phyloP scores from a whole-genome alignment of 2,329 filamentous ascomycete genomes.

The Blastomyces gilchristii region DNA sequence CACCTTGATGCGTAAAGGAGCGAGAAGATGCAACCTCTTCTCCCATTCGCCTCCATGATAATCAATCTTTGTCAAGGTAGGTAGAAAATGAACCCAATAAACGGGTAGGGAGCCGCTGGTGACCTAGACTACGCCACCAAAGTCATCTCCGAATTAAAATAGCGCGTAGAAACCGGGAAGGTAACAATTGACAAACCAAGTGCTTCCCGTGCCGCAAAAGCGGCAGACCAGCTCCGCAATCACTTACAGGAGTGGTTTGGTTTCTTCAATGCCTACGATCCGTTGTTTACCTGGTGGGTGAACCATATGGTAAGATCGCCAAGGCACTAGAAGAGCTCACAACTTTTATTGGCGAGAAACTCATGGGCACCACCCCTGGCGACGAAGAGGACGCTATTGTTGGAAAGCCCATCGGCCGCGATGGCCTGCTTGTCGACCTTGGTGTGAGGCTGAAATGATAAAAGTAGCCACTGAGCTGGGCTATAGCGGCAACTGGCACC shows the following conservation, averaged over 20 bases:
- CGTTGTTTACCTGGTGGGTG: constrained; percentile 49
- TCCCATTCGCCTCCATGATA: constrained; percentile 39
- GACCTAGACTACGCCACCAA: constrained; percentile 31
- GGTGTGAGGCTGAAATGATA: constrained; percentile 49
- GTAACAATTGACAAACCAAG: constrained; percentile 31
- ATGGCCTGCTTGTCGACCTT: constrained; percentile 46
- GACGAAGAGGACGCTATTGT: constrained; percentile 43
- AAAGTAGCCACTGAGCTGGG: constrained; percentile 42
- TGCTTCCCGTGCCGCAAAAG: constrained; percentile 40
- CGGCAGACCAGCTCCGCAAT: constrained; percentile 31
- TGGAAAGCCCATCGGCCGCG: constrained; percentile 47
- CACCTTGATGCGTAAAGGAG: constrained; percentile 33
- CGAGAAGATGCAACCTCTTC: constrained; percentile 30
- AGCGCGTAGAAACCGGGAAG: constrained; percentile 28
- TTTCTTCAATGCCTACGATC: constrained; percentile 49
- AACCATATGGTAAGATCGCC: constrained; percentile 37
- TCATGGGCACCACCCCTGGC: constrained; percentile 38
- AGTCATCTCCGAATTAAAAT: constrained; percentile 26
- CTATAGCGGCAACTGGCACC: constrained; percentile 41
- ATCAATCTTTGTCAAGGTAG: constrained; percentile 41
- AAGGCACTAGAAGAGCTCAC: constrained; percentile 29
- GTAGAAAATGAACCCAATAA: constrained; percentile 36
- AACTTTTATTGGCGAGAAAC: constrained; percentile 30
- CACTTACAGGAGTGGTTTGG: constrained; percentile 40
- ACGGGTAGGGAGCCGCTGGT: constrained; percentile 36